phyloP scores from a whole-genome alignment of 768 basidiomycete species.

The Mrakia hoshinonis region DNA sequence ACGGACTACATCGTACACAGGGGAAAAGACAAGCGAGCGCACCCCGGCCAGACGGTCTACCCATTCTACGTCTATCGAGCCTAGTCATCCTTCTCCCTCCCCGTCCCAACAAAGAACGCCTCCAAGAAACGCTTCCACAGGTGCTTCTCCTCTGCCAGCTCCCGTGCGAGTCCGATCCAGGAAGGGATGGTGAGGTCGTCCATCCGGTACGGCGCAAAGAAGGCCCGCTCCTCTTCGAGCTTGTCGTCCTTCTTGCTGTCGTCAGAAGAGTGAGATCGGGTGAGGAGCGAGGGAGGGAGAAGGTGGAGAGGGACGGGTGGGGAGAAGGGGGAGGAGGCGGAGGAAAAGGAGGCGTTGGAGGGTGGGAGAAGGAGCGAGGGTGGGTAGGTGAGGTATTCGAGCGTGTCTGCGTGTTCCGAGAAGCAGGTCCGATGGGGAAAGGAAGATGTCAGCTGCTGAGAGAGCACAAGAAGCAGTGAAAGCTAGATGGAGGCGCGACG shows the following conservation, averaged over 20 bases:
- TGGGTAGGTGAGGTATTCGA: constrained; percentile 32
- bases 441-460: neutral
- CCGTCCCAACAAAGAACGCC: constrained; percentile 53
- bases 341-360: neutral
- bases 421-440: neutral
- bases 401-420: constrained; percentile 22
- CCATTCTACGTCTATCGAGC: too few species aligned
- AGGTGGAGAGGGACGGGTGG: constrained; percentile 36
- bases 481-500: too few species aligned
- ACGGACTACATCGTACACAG: too few species aligned
- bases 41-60: too few species aligned
- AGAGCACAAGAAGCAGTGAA: too few species aligned
- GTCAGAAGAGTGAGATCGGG: too few species aligned
- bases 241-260: constrained; percentile 43
- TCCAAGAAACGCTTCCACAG: constrained; percentile 57
- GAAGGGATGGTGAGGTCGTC: constrained; percentile 66
- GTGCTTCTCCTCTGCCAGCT: constrained; percentile 47
- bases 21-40: too few species aligned
- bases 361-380: constrained; percentile 23
- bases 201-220: constrained; percentile 55
- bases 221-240: constrained; percentile 42
- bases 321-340: constrained; percentile 53
- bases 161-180: constrained; percentile 60
- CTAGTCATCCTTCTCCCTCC: neutral
- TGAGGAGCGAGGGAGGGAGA: constrained; percentile 31